Base-by-base conservation (phyloP, 2,329 filamentous ascomycete species). In the Grosmannia penicillata region DNA sequence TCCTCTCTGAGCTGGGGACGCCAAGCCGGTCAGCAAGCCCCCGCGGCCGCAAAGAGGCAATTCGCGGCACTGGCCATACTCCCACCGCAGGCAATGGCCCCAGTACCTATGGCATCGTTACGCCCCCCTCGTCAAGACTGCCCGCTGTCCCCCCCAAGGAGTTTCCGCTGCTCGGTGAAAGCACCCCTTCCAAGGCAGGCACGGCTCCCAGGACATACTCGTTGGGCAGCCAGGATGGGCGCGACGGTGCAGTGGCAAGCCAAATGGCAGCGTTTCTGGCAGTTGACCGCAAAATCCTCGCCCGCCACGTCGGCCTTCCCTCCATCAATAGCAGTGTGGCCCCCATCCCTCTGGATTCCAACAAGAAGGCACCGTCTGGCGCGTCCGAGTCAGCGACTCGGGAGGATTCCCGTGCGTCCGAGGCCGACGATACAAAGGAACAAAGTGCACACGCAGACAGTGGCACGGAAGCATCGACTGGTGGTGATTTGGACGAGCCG, bases 241-340 rank as follows among this genome's bases (percentile, higher is more conserved):
- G 47, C 13, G 56, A 56, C 25, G 53, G 55, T 11, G 50, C 59
- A 3, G 56, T 67, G 4, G 57, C 60, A 10, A 69, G 64, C 44
- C 72, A 78, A 48, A 61, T 63, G 29, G 70, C 70, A 8, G 72
- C 71, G 1, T 78, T 77, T 53, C 67, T 72, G n/a, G 73, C 72
- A 2, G 62, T 77, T 18, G 75, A 79, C 41, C 73, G 78, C 50
- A 69, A 66, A 34, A 77, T 78, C 33, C 59, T 79, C 1, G 62
- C 68, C 0, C 60, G 65, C 36, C 66, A 62, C 40, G 63, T 79
- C 2, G 66, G 66, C 4, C 51, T 75, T 2, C 65, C 71, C 0
- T 33, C 45, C n/a, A 46, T 53, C 18, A 47, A 51, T 25, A 56
- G 56, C 19, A 48, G 10, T 4, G 10, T 67, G 1, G 56, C 61